Percentiles rank a stretch among this genome's conserved stretches.
Evolutionary conservation across 2,329 filamentous ascomycete genomes (phyloP).

Genomic region (Microascus cirrosus): DNA sequence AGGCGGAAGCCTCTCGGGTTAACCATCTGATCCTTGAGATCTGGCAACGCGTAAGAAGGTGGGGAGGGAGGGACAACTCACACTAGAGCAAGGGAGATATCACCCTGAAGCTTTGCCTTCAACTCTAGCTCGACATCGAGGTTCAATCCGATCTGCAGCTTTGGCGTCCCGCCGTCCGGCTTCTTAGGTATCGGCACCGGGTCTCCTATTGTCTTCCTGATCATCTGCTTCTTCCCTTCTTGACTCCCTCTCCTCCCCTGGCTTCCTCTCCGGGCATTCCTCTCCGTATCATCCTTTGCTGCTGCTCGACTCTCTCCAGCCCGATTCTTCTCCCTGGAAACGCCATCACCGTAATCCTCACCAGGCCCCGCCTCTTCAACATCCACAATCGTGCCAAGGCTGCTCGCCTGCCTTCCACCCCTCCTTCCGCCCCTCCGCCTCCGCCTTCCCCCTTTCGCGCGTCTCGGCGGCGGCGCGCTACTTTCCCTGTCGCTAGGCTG

Average conservation of each 20-base stretch:
- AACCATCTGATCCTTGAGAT: neutral
- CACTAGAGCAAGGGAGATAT: conserved; percentile 61
- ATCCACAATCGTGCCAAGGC: neutral
- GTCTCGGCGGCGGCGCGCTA: neutral
- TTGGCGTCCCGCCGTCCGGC: neutral
- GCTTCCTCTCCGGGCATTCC: neutral
- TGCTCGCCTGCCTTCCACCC: neutral
- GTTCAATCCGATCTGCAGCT: conserved; percentile 58
- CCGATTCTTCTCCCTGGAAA: neutral
- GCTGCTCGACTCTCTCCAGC: neutral
- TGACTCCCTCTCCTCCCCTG: neutral
- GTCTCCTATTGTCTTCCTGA: neutral
- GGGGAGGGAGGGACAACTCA: conserved; percentile 12
- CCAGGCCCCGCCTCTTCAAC: neutral
- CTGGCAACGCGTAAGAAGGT: no score
- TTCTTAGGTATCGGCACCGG: neutral
- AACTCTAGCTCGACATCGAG: conserved; percentile 68
- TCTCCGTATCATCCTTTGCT: neutral
- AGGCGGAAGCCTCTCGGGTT: neutral
- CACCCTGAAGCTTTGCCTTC: conserved; percentile 67
- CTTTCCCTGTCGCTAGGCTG: neutral
- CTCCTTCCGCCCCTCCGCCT: neutral
- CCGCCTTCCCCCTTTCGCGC: neutral
- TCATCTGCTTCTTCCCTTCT: neutral
- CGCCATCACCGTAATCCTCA: neutral